phyloP scores from a whole-genome alignment of 768 basidiomycete species.

The Kwoniella newhampshirensis region DNA sequence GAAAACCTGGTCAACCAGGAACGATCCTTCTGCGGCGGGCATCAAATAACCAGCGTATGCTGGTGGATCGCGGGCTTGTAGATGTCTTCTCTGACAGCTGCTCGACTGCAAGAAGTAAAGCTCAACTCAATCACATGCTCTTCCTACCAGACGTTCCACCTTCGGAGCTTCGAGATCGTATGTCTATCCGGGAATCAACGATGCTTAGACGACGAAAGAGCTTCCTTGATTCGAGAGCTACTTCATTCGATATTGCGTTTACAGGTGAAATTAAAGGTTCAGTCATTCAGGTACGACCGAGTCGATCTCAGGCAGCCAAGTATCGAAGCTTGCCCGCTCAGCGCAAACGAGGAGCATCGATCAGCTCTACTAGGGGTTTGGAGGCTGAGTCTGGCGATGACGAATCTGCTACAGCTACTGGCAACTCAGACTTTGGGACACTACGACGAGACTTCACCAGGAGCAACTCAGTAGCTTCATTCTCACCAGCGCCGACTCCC shows the following conservation, averaged over 20 bases:
- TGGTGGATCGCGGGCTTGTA: constrained; percentile 66
- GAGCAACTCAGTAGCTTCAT: constrained; percentile 8
- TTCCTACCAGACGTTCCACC: constrained; percentile 33
- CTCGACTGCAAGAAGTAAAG: constrained; percentile 62
- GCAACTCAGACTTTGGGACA: constrained; percentile 40
- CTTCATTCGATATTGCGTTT: constrained; percentile 33
- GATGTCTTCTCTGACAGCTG: constrained; percentile 79
- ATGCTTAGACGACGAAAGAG: constrained; percentile 40
- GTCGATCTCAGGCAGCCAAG: constrained; percentile 12
- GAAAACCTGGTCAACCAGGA: constrained; percentile 13
- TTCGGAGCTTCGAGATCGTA: constrained; percentile 23
- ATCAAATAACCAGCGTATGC: constrained; percentile 35
- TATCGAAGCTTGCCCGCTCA: constrained; percentile 1
- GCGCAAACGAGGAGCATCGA: constrained; percentile 5
- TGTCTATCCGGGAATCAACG: constrained; percentile 36
- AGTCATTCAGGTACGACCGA: constrained; percentile 33
- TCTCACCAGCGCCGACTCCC: constrained; percentile 16
- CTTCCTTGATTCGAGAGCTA: constrained; percentile 38
- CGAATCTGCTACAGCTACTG: constrained; percentile 30
- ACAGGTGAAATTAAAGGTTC: constrained; percentile 38
- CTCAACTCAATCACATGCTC: constrained; percentile 36
- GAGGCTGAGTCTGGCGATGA: constrained; percentile 16
- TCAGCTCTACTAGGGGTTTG: constrained; percentile 1
- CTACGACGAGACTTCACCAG: constrained; percentile 15
- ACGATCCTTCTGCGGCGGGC: constrained; percentile 43